A percentile compares a stretch with the other conserved stretches of the same genome.
phyloP scores from a whole-genome alignment of 2,329 filamentous ascomycete genomes.

The Biscogniauxia marginata region DNA sequence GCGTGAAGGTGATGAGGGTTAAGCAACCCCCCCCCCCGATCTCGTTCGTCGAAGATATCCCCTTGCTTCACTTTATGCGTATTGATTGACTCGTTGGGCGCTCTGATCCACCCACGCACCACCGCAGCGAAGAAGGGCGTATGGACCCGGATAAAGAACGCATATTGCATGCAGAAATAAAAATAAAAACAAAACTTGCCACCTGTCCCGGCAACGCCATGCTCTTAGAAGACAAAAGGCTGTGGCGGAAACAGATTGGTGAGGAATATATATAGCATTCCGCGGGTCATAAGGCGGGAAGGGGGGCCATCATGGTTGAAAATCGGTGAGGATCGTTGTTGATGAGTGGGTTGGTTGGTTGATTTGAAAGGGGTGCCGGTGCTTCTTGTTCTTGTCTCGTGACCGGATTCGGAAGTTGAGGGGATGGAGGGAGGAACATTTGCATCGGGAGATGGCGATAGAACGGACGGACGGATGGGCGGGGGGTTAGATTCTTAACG shows the following conservation, averaged over 20 bases:
- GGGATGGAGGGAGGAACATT: background rate
- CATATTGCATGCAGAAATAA: constrained; percentile 1
- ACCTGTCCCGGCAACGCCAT: constrained; percentile 23
- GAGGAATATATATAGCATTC: background rate
- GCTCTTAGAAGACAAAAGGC: constrained; percentile 18
- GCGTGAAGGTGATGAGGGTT: background rate
- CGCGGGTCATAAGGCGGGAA: background rate
- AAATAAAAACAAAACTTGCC: constrained; percentile 7
- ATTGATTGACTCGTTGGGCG: background rate
- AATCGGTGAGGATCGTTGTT: background rate
- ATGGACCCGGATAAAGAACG: constrained; percentile 3
- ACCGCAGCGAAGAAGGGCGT: background rate
- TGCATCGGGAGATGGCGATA: background rate
- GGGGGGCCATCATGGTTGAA: background rate
- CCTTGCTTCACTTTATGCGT: background rate
- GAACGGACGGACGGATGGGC: background rate
- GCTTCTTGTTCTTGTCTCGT: background rate
- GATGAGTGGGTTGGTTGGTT: background rate
- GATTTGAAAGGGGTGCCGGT: background rate
- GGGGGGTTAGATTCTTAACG: background rate
- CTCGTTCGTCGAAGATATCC: background rate
- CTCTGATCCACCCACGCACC: background rate
- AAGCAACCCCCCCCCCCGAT: background rate
- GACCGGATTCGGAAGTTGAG: background rate
- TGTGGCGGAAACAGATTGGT: background rate